phyloP scores from a whole-genome alignment of 2,329 filamentous ascomycete genomes.

The Botrytis tulipae region DNA sequence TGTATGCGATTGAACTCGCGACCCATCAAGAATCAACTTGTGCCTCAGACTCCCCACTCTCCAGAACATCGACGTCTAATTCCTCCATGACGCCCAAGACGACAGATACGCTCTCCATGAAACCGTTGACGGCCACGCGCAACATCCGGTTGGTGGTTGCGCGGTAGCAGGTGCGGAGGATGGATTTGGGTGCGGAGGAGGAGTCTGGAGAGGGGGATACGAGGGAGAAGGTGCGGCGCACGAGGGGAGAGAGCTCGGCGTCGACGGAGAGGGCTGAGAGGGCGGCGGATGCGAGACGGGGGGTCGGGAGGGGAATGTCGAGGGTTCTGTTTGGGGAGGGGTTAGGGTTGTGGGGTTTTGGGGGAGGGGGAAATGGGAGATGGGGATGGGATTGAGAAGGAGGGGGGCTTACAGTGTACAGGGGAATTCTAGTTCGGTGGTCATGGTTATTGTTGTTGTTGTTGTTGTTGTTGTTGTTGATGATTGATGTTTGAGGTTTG shows the following conservation, averaged over 20 bases:
- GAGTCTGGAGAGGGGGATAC: constrained; percentile 34
- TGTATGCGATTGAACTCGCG: not conserved
- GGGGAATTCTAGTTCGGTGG: constrained; percentile 52
- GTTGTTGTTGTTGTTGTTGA: constrained; percentile 1
- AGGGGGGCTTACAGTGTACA: constrained; percentile 57
- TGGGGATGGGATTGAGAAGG: not conserved
- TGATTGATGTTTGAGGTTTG: not conserved
- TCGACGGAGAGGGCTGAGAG: constrained; percentile 78
- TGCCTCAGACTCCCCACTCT: constrained; percentile 29
- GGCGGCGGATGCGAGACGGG: constrained; percentile 74
- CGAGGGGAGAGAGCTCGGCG: constrained; percentile 81
- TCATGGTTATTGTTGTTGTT: constrained; percentile 11
- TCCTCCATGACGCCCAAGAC: constrained; percentile 89
- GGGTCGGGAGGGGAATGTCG: constrained; percentile 68
- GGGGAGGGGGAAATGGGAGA: not conserved
- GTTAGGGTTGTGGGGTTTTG: not conserved
- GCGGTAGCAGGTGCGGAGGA: constrained; percentile 52
- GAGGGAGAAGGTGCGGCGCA: constrained; percentile 68
- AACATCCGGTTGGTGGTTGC: constrained; percentile 96
- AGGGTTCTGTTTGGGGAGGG: constrained; percentile 28
- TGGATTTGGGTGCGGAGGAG: not conserved
- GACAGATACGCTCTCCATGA: constrained; percentile 85
- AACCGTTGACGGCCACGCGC: constrained; percentile 91
- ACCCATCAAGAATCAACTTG: not conserved
- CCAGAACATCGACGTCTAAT: constrained; percentile 79